phyloP scores from a whole-genome alignment of 192 early-diverging fungal genomes.

The Gigaspora rosea region DNA sequence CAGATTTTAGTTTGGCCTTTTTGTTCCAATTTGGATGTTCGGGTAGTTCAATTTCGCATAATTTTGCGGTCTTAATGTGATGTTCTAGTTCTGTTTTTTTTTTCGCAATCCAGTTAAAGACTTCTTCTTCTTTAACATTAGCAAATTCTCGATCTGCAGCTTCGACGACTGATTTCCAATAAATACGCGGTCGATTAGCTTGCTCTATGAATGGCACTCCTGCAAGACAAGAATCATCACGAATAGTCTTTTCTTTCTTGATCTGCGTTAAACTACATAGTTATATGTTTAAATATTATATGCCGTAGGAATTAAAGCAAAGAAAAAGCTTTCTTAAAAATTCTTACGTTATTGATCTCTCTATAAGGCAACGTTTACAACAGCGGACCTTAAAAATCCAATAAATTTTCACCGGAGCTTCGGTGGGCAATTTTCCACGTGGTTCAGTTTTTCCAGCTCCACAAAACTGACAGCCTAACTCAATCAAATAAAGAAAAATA shows the following conservation, averaged over 20 bases:
- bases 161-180: constrained; percentile 8
- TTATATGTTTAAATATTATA: neutral
- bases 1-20: neutral
- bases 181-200: neutral
- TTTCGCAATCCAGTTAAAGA: neutral
- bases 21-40: neutral
- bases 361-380: neutral
- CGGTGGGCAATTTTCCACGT: neutral
- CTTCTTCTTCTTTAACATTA: neutral
- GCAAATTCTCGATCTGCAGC: constrained; percentile 6
- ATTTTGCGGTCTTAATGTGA: neutral
- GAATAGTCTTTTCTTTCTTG: neutral
- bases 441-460: neutral
- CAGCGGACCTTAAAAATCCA: constrained; percentile 13
- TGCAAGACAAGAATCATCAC: neutral
- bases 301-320: neutral
- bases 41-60: neutral
- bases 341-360: constrained; percentile 16
- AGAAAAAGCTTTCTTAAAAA: neutral
- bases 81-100: neutral
- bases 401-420: constrained; percentile 5
- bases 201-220: neutral
- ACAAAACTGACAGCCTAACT: constrained; percentile 27
- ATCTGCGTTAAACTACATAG: constrained; percentile 2
- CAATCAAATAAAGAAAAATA: constrained; percentile 11